phyloP scores from a whole-genome alignment of 805 yeast genomes.

The Metschnikowia bowlesiae region DNA sequence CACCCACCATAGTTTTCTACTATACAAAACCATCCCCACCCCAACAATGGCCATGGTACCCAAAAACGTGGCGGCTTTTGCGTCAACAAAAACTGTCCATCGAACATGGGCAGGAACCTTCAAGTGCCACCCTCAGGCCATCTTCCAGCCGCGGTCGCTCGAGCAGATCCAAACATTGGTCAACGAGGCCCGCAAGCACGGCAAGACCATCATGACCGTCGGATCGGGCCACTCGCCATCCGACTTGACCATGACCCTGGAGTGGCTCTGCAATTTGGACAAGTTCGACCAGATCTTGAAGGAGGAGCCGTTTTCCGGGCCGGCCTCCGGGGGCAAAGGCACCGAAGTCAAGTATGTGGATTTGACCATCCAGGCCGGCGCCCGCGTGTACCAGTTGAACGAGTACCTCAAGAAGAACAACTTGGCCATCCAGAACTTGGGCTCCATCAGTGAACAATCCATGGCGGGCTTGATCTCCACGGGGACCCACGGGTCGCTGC shows the following conservation, averaged over 20 bases:
- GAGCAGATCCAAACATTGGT: slow-evolving; percentile 71
- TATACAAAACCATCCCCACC: not conserved
- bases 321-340: slow-evolving; percentile 16
- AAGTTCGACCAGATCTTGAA: slow-evolving; percentile 54
- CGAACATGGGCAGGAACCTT: slow-evolving; percentile 92
- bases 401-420: slow-evolving; percentile 57
- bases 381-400: slow-evolving; percentile 71
- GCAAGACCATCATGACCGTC: slow-evolving; percentile 71
- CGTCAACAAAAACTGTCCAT: slow-evolving; percentile 45
- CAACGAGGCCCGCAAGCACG: slow-evolving; percentile 51
- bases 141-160: slow-evolving; percentile 68
- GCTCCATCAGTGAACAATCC: slow-evolving; percentile 91
- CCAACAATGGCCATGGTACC: slow-evolving; percentile 24
- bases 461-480: slow-evolving; percentile 95
- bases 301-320: slow-evolving; percentile 45
- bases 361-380: slow-evolving; percentile 92
- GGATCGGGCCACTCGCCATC: slow-evolving; percentile 97
- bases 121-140: slow-evolving; percentile 66
- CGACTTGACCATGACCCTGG: slow-evolving; percentile 78
- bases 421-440: slow-evolving; percentile 83
- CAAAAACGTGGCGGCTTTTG: slow-evolving; percentile 27
- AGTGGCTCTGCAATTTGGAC: slow-evolving; percentile 87
- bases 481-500: slow-evolving; percentile 95
- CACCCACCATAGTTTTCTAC: not conserved
- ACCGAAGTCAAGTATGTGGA: slow-evolving; percentile 66